These are phyloP conservation scores for Dipsacomyces acuminosporus DNA, from an alignment of 371 early-diverging fungal genomes.

Conservation along the genomic window DNA sequence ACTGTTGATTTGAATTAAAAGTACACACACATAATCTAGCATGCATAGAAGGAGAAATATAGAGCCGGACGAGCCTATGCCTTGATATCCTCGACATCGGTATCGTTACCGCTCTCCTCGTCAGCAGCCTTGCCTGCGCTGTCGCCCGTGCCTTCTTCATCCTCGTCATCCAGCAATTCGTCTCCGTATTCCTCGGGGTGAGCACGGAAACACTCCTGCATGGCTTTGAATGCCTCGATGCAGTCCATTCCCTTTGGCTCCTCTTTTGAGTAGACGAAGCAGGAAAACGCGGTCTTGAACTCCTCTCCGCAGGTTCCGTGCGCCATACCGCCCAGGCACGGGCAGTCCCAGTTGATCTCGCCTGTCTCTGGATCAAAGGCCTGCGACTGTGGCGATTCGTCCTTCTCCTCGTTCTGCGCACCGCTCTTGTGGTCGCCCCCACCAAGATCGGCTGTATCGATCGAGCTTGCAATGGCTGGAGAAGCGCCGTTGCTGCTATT, in stretches of 20 bases:
- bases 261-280: constrained; percentile 85
- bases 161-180: constrained; percentile 53
- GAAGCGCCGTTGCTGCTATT: too few relatives aligned
- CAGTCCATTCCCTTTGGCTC: constrained; percentile 89
- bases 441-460: constrained; percentile 27
- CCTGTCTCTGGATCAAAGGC: constrained; percentile 54
- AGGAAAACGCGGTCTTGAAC: constrained; percentile 95
- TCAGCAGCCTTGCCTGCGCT: constrained; percentile 27
- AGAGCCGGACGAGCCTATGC: background rate
- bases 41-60: too few relatives aligned
- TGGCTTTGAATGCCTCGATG: constrained; percentile 71
- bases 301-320: constrained; percentile 90
- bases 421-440: background rate
- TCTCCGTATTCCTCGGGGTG: constrained; percentile 75
- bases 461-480: background rate
- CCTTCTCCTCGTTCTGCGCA: constrained; percentile 4
- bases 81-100: background rate
- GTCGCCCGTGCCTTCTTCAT: constrained; percentile 51
- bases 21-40: too few relatives aligned
- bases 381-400: constrained; percentile 21
- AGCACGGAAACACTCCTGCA: constrained; percentile 81
- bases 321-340: constrained; percentile 95
- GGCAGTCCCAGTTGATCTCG: constrained; percentile 99
- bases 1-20: too few relatives aligned
- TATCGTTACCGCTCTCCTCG: constrained; percentile 4